These are phyloP conservation scores for Botrytis tulipae DNA, from an alignment of 2,329 filamentous ascomycete genomes.

Conservation along the genomic window DNA sequence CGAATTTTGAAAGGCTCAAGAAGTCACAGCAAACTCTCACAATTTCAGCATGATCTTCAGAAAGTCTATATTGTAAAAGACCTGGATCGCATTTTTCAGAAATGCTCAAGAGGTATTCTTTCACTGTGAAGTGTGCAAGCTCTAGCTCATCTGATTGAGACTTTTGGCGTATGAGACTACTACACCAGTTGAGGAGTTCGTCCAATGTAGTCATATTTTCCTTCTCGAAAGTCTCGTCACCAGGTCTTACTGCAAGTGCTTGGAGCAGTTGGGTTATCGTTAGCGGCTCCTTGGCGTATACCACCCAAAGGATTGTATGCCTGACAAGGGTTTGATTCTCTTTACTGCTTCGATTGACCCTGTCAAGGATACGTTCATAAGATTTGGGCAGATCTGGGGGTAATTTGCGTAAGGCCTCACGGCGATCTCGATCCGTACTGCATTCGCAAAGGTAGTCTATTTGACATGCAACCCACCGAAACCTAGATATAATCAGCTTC, in stretches of 20 bases:
- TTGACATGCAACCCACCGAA: slow-evolving; percentile 27
- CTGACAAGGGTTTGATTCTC: slow-evolving; percentile 29
- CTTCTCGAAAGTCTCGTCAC: slow-evolving; percentile 22
- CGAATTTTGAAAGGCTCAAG: not conserved
- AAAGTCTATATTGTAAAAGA: slow-evolving; percentile 16
- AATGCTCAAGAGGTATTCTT: slow-evolving; percentile 29
- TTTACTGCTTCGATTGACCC: slow-evolving; percentile 29
- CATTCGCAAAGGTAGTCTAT: slow-evolving; percentile 27
- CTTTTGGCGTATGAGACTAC: slow-evolving; percentile 30
- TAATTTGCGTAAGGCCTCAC: slow-evolving; percentile 22
- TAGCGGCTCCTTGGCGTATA: not conserved
- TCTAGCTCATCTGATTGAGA: slow-evolving; percentile 23
- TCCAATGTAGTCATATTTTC: slow-evolving; percentile 28
- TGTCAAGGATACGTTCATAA: slow-evolving; percentile 36
- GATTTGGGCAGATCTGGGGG: slow-evolving; percentile 32
- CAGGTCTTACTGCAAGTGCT: slow-evolving; percentile 24
- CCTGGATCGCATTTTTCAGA: not conserved
- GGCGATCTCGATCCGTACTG: slow-evolving; percentile 29
- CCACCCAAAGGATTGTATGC: slow-evolving; percentile 27
- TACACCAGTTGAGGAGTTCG: slow-evolving; percentile 29
- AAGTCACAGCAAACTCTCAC: not conserved
- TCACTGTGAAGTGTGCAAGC: slow-evolving; percentile 35
- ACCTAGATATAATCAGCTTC: slow-evolving; percentile 25
- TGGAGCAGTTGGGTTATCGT: slow-evolving; percentile 22
- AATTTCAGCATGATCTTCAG: slow-evolving; percentile 2